These are phyloP conservation scores for Earliella scabrosa DNA, from an alignment of 1,284 basidiomycete species.

Conservation along the genomic window DNA sequence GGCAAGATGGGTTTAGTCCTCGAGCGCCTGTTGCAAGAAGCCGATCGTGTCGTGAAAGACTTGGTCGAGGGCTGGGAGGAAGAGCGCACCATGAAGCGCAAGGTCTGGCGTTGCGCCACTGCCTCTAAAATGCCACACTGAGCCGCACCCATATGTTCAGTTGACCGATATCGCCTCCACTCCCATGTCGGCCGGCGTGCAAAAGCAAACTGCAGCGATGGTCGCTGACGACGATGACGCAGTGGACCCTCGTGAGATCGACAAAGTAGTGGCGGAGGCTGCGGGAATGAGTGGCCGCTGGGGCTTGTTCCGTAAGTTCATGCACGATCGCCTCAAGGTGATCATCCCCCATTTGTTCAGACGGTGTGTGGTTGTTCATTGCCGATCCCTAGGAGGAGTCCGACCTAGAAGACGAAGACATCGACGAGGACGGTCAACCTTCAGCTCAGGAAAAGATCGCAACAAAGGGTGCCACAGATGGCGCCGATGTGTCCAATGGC, in stretches of 20 bases:
- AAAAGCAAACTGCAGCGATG: slow-evolving; percentile 36
- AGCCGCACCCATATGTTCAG: slow-evolving; percentile 18
- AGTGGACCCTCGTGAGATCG: slow-evolving; percentile 88
- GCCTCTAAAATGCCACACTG: too few relatives aligned
- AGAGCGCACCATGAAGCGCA: slow-evolving; percentile 76
- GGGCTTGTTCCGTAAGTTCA: slow-evolving; percentile 89
- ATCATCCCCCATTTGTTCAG: not conserved
- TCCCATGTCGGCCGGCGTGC: slow-evolving; percentile 42
- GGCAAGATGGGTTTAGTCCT: slow-evolving; percentile 89
- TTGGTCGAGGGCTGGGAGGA: slow-evolving; percentile 91
- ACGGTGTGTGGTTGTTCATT: not conserved
- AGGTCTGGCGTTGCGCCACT: slow-evolving; percentile 53
- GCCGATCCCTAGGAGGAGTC: slow-evolving; percentile 19
- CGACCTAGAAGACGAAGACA: slow-evolving; percentile 18
- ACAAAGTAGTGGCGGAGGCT: slow-evolving; percentile 85
- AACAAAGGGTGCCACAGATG: not conserved
- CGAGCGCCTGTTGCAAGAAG: slow-evolving; percentile 80
- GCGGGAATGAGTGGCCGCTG: slow-evolving; percentile 91
- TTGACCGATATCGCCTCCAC: slow-evolving; percentile 33
- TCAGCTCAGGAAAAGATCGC: too few relatives aligned
- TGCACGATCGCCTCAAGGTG: slow-evolving; percentile 74
- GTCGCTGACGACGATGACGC: slow-evolving; percentile 59
- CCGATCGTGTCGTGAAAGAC: slow-evolving; percentile 80
- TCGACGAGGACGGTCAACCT: not conserved
- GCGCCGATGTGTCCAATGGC: slow-evolving; percentile 21